Evolutionary conservation across 2,329 filamentous ascomycete species (phyloP), one percentile per base, ranked within the genome.

Genomic region (Ambrosiella beaveri): DNA sequence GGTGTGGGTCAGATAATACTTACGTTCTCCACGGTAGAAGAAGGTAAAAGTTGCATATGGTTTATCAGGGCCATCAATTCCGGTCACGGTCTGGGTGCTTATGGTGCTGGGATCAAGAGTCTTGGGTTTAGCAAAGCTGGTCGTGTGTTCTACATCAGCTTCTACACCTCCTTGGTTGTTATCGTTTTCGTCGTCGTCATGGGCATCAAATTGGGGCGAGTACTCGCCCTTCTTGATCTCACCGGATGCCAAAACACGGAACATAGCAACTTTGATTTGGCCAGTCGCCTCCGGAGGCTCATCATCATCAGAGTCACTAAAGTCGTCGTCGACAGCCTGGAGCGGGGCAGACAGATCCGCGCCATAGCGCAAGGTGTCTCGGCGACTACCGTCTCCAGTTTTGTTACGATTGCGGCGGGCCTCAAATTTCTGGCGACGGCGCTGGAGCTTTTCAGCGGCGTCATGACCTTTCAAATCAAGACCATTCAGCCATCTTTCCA

Each of bases 141-240:
- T 97, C 1, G 93, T 97, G 68, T 98, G 93, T 71, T 97, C 93
- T 59, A 96, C 80, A 66, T 95, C 88, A 45, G 82, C 85, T 64
- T 90, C 86, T 11, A 60, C 57, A 13, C 62, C 57, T 15, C 47
- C 55, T 44, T 61, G 57, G 38, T 51, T 59, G 19, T 59, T 53
- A 27, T 59, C 61, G 12, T 75, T 75, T 15, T 76, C 73, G 57
- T 95, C 90, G 62, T 95, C 91, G 66, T 97, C 93, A 65, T 97
- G 88, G 2, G 91, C 91, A 68, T 95, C 90, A 63, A 97, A 97
- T 66, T 97, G 93, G 11, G 93, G 93, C 1, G 90, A 95, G 70
- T 97, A 98, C 71, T 98, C 93, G 62, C 93, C 93, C 67, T 90
- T 88, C 73, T 96, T 97, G 67, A 98, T 95, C 69, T 97, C 93